Percentiles rank a stretch among this genome's conserved stretches.
Evolutionary conservation across 2,329 filamentous ascomycete species (phyloP).

Genomic region (Sporothrix luriei): DNA sequence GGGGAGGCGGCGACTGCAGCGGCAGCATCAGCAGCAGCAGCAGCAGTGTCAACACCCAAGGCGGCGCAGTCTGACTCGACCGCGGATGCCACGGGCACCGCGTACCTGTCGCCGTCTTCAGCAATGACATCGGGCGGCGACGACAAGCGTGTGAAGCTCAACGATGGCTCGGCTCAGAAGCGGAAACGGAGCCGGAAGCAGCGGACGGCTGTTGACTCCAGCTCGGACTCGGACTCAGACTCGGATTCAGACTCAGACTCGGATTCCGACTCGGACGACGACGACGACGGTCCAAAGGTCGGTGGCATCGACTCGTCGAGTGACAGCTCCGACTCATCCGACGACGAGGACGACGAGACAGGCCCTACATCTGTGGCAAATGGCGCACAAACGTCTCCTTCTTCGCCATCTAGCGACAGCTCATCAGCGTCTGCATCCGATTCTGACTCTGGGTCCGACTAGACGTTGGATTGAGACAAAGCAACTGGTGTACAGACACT

Average conservation of each 20-base stretch:
- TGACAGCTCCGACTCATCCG: slow-evolving; percentile 29
- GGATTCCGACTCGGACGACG: slow-evolving; percentile 37
- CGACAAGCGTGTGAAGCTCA: slow-evolving; percentile 49
- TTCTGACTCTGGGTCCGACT: slow-evolving; percentile 30
- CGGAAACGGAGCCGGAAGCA: slow-evolving; percentile 57
- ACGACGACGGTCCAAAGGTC: neutral
- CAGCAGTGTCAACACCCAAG: slow-evolving; percentile 37
- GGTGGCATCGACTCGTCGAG: slow-evolving; percentile 6
- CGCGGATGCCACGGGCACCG: slow-evolving; percentile 30
- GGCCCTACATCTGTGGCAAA: neutral
- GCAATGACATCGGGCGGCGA: slow-evolving; percentile 7
- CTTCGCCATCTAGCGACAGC: slow-evolving; percentile 39
- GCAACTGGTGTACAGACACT: too few species aligned
- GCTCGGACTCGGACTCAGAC: slow-evolving; percentile 40
- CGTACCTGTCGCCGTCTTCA: neutral
- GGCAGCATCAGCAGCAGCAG: slow-evolving; percentile 37
- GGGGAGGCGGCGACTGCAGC: slow-evolving; percentile 27
- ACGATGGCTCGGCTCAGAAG: slow-evolving; percentile 49
- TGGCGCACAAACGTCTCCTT: slow-evolving; percentile 45
- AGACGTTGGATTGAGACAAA: neutral
- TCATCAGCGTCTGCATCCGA: slow-evolving; percentile 23
- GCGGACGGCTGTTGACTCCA: slow-evolving; percentile 51
- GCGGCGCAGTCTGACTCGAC: slow-evolving; percentile 30
- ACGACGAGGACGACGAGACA: slow-evolving; percentile 29
- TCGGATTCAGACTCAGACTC: slow-evolving; percentile 38